These are phyloP conservation scores for Lachancea dasiensis DNA, from an alignment of 805 yeast genomes.

Conservation along the genomic window DNA sequence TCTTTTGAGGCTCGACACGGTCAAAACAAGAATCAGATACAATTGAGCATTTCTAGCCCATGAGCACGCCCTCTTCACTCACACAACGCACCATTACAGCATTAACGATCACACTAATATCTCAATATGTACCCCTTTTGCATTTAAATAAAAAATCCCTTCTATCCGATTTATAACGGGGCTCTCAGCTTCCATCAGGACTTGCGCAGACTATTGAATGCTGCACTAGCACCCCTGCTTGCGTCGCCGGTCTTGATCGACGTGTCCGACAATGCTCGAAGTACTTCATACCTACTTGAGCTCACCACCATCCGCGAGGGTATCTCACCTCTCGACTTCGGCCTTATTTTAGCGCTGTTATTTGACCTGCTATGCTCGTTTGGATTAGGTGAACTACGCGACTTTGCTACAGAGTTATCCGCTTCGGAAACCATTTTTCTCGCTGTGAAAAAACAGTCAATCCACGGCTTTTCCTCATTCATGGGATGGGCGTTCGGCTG, in stretches of 20 bases:
- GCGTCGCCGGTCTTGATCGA: constrained; percentile 17
- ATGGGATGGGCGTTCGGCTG: constrained; percentile 12
- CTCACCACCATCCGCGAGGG: constrained; percentile 31
- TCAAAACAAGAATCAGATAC: not conserved
- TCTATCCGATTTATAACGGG: too few relatives aligned
- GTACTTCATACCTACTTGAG: constrained; percentile 31
- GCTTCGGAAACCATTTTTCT: constrained; percentile 38
- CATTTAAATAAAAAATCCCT: constrained; percentile 1
- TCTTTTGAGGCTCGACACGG: too few relatives aligned
- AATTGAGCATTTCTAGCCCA: too few relatives aligned
- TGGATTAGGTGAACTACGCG: not conserved
- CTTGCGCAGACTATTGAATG: constrained; percentile 27
- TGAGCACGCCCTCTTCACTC: too few relatives aligned
- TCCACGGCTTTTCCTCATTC: constrained; percentile 46
- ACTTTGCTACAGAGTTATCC: not conserved
- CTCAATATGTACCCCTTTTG: constrained; percentile 4
- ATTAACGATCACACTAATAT: too few relatives aligned
- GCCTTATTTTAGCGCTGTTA: constrained; percentile 1
- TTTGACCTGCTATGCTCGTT: not conserved
- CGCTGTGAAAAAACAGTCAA: constrained; percentile 61
- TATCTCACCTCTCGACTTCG: constrained; percentile 15
- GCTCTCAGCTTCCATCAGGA: constrained; percentile 3
- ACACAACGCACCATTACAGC: constrained; percentile 1
- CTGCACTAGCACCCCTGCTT: constrained; percentile 33
- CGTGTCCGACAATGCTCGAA: constrained; percentile 20